Evolutionary conservation across 2,329 filamentous ascomycete genomes (phyloP).

Genomic region (Phaeosphaeriaceae sp.): DNA sequence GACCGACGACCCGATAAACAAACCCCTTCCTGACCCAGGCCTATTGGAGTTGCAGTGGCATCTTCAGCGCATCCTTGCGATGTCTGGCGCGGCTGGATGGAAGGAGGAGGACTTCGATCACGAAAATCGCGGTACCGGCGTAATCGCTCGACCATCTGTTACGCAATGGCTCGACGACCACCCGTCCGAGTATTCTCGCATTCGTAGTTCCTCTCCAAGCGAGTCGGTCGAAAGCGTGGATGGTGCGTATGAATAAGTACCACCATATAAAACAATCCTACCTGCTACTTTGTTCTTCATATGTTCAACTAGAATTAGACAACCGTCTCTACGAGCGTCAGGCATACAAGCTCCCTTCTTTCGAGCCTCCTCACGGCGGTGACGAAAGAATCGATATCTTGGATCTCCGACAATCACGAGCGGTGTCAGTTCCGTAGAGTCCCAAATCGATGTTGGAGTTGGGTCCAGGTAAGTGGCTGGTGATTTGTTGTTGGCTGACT

Average conservation of each 20-base stretch:
- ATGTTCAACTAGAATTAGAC: too few relatives aligned
- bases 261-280: too few relatives aligned
- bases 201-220: conserved; percentile 5
- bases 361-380: too few relatives aligned
- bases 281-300: too few relatives aligned
- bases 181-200: conserved; percentile 5
- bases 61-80: conserved; percentile 25
- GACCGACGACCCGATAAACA: conserved; percentile 19
- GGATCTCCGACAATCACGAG: too few relatives aligned
- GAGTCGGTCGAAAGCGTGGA: conserved; percentile 11
- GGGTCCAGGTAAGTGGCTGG: too few relatives aligned
- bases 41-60: conserved; percentile 26
- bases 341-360: too few relatives aligned
- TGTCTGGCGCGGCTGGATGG: conserved; percentile 24
- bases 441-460: too few relatives aligned
- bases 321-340: too few relatives aligned
- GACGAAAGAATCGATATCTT: too few relatives aligned
- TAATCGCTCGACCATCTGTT: conserved; percentile 3
- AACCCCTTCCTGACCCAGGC: conserved; percentile 23
- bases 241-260: conserved; percentile 9
- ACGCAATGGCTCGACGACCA: conserved; percentile 11
- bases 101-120: conserved; percentile 18
- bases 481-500: too few relatives aligned
- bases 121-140: conserved; percentile 8
- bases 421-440: too few relatives aligned